A percentile compares a stretch with the other conserved stretches of the same genome.
phyloP scores from a whole-genome alignment of 257 asterid genomes.

The Solanum appendiculatum region DNA sequence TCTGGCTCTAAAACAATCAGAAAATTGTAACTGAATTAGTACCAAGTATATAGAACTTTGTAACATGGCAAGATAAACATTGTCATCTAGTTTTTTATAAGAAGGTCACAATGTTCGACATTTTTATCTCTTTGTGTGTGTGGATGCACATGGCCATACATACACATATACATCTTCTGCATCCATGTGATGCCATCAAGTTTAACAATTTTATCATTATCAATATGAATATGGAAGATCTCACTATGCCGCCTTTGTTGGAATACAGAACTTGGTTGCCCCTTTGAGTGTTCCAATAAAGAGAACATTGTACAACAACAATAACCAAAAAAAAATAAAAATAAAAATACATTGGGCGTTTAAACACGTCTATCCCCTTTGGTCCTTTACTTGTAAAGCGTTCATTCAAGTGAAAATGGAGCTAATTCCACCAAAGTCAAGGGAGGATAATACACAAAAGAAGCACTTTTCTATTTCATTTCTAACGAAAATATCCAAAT shows the following conservation, averaged over 20 bases:
- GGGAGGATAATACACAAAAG: background rate
- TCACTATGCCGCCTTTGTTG: too few species aligned
- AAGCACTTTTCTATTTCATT: background rate
- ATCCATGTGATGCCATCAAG: background rate
- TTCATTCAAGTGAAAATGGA: background rate
- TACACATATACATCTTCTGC: background rate
- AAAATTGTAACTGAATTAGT: constrained; percentile 1
- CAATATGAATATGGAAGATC: background rate
- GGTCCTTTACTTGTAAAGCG: background rate
- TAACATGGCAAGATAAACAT: background rate
- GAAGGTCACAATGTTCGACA: background rate
- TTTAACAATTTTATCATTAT: background rate
- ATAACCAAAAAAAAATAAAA: too few species aligned
- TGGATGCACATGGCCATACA: too few species aligned
- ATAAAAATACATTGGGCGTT: background rate
- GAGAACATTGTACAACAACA: background rate
- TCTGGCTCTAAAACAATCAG: constrained; percentile 51
- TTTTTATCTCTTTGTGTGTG: background rate
- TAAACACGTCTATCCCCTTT: background rate
- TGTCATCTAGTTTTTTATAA: background rate
- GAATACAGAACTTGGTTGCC: too few species aligned
- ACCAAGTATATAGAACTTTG: background rate
- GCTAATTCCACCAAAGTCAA: background rate
- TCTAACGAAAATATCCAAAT: background rate
- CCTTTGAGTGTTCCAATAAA: background rate